phyloP scores from a whole-genome alignment of 2,329 filamentous ascomycete species.

The Rutstroemia sp. region DNA sequence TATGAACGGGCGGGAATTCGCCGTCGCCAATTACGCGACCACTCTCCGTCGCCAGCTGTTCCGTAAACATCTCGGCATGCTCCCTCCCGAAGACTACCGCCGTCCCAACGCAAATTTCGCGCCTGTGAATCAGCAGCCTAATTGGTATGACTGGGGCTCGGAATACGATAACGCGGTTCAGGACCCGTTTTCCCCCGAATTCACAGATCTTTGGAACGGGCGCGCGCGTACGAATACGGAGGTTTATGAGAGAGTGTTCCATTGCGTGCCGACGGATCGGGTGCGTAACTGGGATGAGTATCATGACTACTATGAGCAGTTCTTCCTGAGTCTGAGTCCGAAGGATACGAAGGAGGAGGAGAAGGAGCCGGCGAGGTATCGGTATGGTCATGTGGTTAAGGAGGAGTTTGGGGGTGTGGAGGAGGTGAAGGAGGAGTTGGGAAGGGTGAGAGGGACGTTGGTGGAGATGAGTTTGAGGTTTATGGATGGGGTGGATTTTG shows the following conservation, averaged over 20 bases:
- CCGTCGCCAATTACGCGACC: constrained; percentile 67
- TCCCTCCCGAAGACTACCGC: constrained; percentile 66
- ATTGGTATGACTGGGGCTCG: constrained; percentile 67
- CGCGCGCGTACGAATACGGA: constrained; percentile 75
- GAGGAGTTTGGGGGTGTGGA: constrained; percentile 69
- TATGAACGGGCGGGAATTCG: constrained; percentile 68
- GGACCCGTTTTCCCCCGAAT: constrained; percentile 64
- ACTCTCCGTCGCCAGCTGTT: constrained; percentile 79
- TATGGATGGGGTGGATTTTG: constrained; percentile 75
- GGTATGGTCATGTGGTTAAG: constrained; percentile 81
- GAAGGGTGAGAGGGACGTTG: constrained; percentile 58
- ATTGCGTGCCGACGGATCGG: constrained; percentile 62
- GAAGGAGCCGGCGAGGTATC: constrained; percentile 51
- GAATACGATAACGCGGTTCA: constrained; percentile 59
- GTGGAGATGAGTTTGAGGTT: constrained; percentile 92
- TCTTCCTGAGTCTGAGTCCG: constrained; percentile 53
- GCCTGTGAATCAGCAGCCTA: constrained; percentile 62
- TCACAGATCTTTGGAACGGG: constrained; percentile 63
- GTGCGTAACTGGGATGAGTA: constrained; percentile 69
- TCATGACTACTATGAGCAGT: constrained; percentile 58
- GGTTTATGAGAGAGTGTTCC: constrained; percentile 75
- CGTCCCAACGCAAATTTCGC: constrained; percentile 66
- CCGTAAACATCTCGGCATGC: constrained; percentile 82
- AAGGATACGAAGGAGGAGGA: constrained; percentile 32
- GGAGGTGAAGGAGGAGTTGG: constrained; percentile 66